Base-by-base conservation (phyloP, 768 basidiomycete genomes). In the Pholiota molesta region DNA sequence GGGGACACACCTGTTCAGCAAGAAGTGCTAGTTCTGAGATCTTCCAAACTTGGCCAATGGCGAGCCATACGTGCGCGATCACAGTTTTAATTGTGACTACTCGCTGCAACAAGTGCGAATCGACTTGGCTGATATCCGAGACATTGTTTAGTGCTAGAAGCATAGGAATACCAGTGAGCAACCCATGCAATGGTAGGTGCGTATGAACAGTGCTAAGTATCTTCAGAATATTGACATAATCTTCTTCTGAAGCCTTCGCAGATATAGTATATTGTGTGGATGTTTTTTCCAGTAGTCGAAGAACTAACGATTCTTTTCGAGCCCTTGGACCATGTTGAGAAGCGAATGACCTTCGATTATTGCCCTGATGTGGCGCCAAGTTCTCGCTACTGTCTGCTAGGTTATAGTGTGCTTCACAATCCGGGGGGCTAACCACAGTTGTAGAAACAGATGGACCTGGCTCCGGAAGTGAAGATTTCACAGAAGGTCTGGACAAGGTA, bases 161-260 rank as follows among this genome's bases (percentile, higher is more conserved):
- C 92, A 97, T 95, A 5, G 95, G 95, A 35, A 93, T 75, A 21
- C 94, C 92, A 2, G 87, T 86, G 17, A 95, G 75, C 42, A 97
- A 67, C 2, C 87, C 90, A 44, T 89, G 85, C 28, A 89, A 75
- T 1, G 95, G 94, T n/a, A 92, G 73, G 54, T 88, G 81, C 63
- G 88, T 79, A 54, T 94, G 89, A 28, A 92, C 79, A 3, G 84
- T 82, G 5, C 78, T 81, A 39, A 97, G 80, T 31, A 95, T 81
- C 47, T 84, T 81, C 44, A 90, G 77, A 33, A 94, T 83, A 68
- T 87, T 85, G 9, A 85, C 80, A 70, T 92, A 94, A 68, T 97
- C 95, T 39, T 87, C 86, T 16, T 88, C 75, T 7, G 82, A 86
- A 11, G 92, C 92, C 16, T 83, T 76, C 23, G 78, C 78, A 55